A percentile compares a stretch with the other conserved stretches of the same genome.
Conservation (phyloP, 495 filamentous ascomycete genomes). For the Talaromyces proteolyticus region DNA sequence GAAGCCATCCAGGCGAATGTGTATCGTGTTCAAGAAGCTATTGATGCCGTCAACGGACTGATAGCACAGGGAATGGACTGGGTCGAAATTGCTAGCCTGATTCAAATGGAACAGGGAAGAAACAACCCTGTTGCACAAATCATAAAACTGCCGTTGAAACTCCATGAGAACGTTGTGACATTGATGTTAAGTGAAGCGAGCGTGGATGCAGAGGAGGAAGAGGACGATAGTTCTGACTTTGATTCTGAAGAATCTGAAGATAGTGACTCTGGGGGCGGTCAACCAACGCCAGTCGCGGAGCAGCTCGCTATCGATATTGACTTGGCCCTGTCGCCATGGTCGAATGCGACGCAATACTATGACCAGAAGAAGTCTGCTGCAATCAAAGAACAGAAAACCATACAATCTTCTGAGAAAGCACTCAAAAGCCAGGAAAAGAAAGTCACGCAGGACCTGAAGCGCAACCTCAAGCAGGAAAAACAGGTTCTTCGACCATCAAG, state of each 20-base stretch:
- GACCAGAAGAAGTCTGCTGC: slow-evolving; percentile 79
- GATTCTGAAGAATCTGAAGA: slow-evolving; percentile 58
- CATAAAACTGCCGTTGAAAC: slow-evolving; percentile 82
- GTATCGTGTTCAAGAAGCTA: slow-evolving; percentile 84
- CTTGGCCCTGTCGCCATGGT: slow-evolving; percentile 73
- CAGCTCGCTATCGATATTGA: slow-evolving; percentile 74
- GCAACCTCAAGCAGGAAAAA: slow-evolving; percentile 87
- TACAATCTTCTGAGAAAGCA: slow-evolving; percentile 74
- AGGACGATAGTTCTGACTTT: slow-evolving; percentile 53
- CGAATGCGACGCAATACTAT: slow-evolving; percentile 88
- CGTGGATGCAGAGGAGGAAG: slow-evolving; percentile 50
- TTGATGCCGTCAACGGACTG: slow-evolving; percentile 82
- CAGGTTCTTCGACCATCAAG: slow-evolving; percentile 76
- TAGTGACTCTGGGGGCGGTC: slow-evolving; percentile 17
- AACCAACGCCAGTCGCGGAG: slow-evolving; percentile 9
- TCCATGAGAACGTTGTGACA: slow-evolving; percentile 84
- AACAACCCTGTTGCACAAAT: slow-evolving; percentile 81
- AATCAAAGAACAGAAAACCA: slow-evolving; percentile 79
- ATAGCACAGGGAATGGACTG: slow-evolving; percentile 95
- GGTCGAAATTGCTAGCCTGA: slow-evolving; percentile 79
- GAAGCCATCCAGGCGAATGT: slow-evolving; percentile 84
- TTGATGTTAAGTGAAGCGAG: slow-evolving; percentile 68
- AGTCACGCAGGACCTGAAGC: slow-evolving; percentile 76
- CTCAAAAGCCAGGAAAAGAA: slow-evolving; percentile 87
- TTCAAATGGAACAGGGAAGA: slow-evolving; percentile 76